Percentiles rank a stretch among this genome's conserved stretches.
Evolutionary conservation across 208 protist genomes (phyloP).

Genomic region (Wallacemonas sp.): DNA sequence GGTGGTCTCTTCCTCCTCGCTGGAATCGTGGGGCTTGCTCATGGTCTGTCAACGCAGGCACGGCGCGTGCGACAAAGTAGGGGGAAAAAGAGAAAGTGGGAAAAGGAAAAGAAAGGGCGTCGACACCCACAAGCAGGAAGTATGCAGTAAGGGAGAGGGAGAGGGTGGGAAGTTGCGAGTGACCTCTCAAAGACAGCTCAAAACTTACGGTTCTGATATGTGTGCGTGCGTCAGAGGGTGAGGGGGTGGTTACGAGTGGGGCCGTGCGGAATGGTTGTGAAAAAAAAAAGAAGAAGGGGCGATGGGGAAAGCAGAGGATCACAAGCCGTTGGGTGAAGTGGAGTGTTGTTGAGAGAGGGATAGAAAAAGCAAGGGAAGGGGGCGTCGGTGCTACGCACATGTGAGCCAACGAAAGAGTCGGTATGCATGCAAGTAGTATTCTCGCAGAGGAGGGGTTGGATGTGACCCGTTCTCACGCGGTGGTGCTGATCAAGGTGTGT

Average conservation of each 20-base stretch:
- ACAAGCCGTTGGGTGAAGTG: too few species aligned
- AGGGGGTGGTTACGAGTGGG: background rate
- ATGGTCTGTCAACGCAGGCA: background rate
- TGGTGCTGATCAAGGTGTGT: background rate
- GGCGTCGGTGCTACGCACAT: too few species aligned
- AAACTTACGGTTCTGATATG: too few species aligned
- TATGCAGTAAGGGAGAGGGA: background rate
- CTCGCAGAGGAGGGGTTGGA: too few species aligned
- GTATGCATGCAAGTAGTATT: too few species aligned
- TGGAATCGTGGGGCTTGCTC: slow-evolving; percentile 4
- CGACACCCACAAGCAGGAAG: background rate
- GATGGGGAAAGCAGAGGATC: background rate
- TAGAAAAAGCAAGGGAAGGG: too few species aligned
- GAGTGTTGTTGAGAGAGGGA: too few species aligned
- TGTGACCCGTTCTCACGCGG: too few species aligned
- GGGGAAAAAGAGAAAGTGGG: slow-evolving; percentile 3
- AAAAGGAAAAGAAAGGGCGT: slow-evolving; percentile 3
- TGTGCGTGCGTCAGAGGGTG: background rate
- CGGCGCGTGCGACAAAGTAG: background rate
- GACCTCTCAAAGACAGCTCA: too few species aligned
- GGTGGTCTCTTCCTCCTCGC: slow-evolving; percentile 18
- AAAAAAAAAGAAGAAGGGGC: background rate
- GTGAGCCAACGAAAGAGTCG: too few species aligned
- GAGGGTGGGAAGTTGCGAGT: background rate
- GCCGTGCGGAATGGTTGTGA: background rate